Evolutionary conservation across 2,329 filamentous ascomycete genomes (phyloP).

Genomic region (Trichoderma polysporum): DNA sequence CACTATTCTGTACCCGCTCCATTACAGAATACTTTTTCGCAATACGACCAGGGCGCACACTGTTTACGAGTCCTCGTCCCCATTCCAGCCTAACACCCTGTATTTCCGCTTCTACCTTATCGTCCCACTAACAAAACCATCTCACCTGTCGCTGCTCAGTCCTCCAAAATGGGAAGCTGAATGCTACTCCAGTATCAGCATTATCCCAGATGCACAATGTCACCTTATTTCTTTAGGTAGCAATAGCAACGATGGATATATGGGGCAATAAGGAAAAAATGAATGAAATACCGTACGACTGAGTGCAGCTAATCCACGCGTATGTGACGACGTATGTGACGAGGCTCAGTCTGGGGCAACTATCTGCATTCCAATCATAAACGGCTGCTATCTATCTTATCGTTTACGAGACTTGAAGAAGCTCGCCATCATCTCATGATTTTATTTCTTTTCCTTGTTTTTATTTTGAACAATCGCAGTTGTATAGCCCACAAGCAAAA

Average conservation of each 20-base stretch:
- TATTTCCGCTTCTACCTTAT: not conserved
- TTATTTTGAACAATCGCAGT: not conserved
- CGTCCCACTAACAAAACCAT: not conserved
- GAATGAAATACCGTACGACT: not conserved
- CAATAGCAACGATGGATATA: not conserved
- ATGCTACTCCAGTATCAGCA: not conserved
- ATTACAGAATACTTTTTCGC: not conserved
- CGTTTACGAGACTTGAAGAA: not conserved
- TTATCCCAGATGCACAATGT: not conserved
- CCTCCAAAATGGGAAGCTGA: not conserved
- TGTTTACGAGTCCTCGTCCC: not conserved
- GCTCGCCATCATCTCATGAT: not conserved
- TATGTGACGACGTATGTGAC: conserved; percentile 9
- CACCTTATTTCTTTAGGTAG: not conserved
- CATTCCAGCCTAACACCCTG: not conserved
- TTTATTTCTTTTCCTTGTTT: not conserved
- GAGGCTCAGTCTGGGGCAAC: not conserved
- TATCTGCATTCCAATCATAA: not conserved
- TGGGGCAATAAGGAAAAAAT: not conserved
- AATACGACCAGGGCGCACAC: not conserved
- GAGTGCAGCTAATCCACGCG: not conserved
- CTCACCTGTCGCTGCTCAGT: not conserved
- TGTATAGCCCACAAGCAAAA: not conserved
- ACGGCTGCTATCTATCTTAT: not conserved
- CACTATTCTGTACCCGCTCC: not conserved